Conservation (phyloP, 139 green algal genomes). For the Auxenochlorella pyrenoidosa region DNA sequence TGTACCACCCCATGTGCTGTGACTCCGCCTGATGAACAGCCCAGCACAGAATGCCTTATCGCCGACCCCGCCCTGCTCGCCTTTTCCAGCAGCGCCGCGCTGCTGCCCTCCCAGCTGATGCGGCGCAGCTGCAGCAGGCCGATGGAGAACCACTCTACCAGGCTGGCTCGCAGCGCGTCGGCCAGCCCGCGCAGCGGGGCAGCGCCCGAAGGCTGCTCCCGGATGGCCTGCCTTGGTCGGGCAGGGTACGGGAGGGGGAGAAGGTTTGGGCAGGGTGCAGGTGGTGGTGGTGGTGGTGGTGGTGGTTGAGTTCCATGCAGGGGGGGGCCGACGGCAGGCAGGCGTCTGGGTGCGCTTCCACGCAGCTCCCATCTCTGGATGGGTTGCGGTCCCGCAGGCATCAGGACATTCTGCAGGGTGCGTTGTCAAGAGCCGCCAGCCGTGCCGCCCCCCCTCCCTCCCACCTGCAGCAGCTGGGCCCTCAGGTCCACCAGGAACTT, state of each 20-base stretch:
- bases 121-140: constrained; percentile 75
- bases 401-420: too few relatives aligned
- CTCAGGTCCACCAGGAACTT: constrained; percentile 78
- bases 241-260: neutral
- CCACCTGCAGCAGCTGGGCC: constrained; percentile 62
- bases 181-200: constrained; percentile 29
- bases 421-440: too few relatives aligned
- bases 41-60: too few relatives aligned
- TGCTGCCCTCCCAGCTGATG: constrained; percentile 73
- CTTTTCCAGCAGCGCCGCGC: constrained; percentile 74
- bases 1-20: too few relatives aligned
- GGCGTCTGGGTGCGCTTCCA: too few relatives aligned
- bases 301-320: too few relatives aligned
- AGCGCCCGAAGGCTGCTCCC: neutral
- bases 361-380: too few relatives aligned
- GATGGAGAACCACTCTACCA: constrained; percentile 79
- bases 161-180: constrained; percentile 43
- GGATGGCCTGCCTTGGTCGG: neutral
- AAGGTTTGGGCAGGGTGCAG: neutral
- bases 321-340: too few relatives aligned
- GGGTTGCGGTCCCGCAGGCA: too few relatives aligned
- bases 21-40: too few relatives aligned
- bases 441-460: neutral
- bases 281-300: too few relatives aligned
- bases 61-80: neutral